Base-by-base conservation (phyloP, 2,329 filamentous ascomycete species). In the Periconia sp. region DNA sequence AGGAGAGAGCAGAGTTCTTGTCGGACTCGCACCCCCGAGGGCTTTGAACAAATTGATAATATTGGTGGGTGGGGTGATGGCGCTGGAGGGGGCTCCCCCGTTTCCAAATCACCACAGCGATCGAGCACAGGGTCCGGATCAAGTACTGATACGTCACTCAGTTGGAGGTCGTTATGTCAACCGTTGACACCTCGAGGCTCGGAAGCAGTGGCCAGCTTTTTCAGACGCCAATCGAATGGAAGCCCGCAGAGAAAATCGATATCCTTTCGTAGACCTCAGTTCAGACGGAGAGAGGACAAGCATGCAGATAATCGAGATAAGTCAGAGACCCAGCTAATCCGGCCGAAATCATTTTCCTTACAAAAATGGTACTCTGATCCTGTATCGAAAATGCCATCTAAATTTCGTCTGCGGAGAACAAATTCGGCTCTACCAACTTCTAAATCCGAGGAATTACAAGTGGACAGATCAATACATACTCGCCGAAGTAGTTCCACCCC, bases 101-200 rank as follows among this genome's bases (percentile, higher is more conserved):
- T 5, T 19, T 31, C 9, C 11, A 33, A 19, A 13, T 3, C 15
- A 13, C 18, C 30, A 13, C 13, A 14, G 33, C 33, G 6, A 19
- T 37, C 45, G 23, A 40, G 18, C 44, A 15, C 42, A n/a, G 52
- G 41, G n/a, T 57, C 58, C 8, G 43, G 35, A 37, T 58, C 59
- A 1, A 47, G 43, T 3, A 54, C 48, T 10, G 46, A 55, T 11
- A 52, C 33, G 6, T 54, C 50, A 0, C 52, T 57, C 19, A 55
- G 58, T 7, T 60, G 57, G 5, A 52, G 37, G 41, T 40, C 60
- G 18, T 53, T 60, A 14, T 60, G 55, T n/a, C 59, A 61, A 40
- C 15, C 49, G n/a, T 57, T 51, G 18, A 27, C 42, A 31, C 46
- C 52, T 3, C 54, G 54, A 20, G 53, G 52, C 41, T 37, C 48